These are phyloP conservation scores for Neurospora sublineolata DNA, from an alignment of 495 filamentous ascomycete species.

Conservation along the genomic window DNA sequence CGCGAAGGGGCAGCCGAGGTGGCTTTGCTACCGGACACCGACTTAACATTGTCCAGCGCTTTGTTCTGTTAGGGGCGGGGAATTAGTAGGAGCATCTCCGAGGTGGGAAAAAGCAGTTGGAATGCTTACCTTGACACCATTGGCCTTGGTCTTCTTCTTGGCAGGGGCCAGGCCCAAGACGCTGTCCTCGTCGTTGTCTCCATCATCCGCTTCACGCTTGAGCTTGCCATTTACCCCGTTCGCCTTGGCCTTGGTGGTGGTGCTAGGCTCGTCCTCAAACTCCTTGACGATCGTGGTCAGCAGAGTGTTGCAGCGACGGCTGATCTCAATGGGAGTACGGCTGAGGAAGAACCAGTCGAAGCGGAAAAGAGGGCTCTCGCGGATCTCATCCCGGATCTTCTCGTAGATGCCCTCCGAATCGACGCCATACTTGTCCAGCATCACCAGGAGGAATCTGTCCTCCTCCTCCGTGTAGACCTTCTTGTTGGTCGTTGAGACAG, in stretches of 20 bases:
- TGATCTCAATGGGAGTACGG: slow-evolving; percentile 84
- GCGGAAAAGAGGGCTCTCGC: slow-evolving; percentile 87
- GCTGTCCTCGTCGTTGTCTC: slow-evolving; percentile 74
- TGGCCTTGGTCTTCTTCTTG: slow-evolving; percentile 82
- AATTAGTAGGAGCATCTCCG: not conserved
- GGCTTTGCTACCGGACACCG: slow-evolving; percentile 38
- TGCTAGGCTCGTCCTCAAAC: slow-evolving; percentile 51
- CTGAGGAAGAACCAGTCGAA: slow-evolving; percentile 99
- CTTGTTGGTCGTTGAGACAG: slow-evolving; percentile 97
- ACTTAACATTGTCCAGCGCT: slow-evolving; percentile 50
- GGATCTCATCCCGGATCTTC: slow-evolving; percentile 79
- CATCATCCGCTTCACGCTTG: slow-evolving; percentile 60
- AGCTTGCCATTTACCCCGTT: slow-evolving; percentile 62
- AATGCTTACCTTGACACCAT: slow-evolving; percentile 51
- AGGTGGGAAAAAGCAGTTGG: not conserved
- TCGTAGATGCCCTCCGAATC: slow-evolving; percentile 78
- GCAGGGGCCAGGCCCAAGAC: slow-evolving; percentile 61
- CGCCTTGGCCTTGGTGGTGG: slow-evolving; percentile 31
- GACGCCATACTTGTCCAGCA: slow-evolving; percentile 81
- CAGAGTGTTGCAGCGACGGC: slow-evolving; percentile 83
- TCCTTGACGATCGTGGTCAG: slow-evolving; percentile 89
- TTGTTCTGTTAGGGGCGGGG: slow-evolving; percentile 42
- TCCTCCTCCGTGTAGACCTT: slow-evolving; percentile 99
- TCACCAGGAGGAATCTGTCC: slow-evolving; percentile 89
- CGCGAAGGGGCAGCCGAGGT: slow-evolving; percentile 43